phyloP scores from a whole-genome alignment of 805 yeast species.

The Suhomyces sp. region DNA sequence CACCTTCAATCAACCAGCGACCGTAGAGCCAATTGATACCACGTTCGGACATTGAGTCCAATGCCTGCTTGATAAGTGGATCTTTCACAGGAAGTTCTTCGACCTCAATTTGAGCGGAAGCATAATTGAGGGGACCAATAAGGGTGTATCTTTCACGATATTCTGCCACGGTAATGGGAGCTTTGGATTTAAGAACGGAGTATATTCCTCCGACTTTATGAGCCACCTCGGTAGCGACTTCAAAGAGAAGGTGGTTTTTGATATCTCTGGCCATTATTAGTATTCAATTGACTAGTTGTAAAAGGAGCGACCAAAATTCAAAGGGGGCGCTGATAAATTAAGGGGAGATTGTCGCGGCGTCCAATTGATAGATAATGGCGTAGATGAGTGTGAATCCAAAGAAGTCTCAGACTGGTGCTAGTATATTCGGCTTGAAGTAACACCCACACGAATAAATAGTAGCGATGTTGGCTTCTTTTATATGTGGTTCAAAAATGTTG shows the following conservation, averaged over 20 bases:
- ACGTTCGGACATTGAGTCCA: constrained; percentile 75
- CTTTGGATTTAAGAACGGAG: constrained; percentile 93
- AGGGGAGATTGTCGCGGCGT: neutral
- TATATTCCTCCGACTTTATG: constrained; percentile 97
- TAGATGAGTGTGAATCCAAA: neutral
- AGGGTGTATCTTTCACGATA: constrained; percentile 82
- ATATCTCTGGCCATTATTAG: constrained; percentile 72
- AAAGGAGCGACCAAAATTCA: neutral
- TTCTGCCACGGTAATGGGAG: constrained; percentile 94
- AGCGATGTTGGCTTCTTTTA: constrained; percentile 1
- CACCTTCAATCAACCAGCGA: constrained; percentile 96
- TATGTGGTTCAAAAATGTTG: neutral
- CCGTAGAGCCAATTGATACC: constrained; percentile 87
- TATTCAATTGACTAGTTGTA: neutral
- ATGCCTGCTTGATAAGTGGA: constrained; percentile 53
- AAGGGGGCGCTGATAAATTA: neutral
- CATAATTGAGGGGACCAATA: constrained; percentile 80
- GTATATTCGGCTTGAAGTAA: neutral
- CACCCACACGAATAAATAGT: neutral
- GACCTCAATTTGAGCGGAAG: constrained; percentile 76
- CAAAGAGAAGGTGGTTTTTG: constrained; percentile 82
- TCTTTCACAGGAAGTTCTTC: constrained; percentile 65
- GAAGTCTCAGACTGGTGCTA: neutral
- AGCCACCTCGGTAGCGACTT: constrained; percentile 96
- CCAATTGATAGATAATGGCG: neutral